Evolutionary conservation across 805 yeast genomes (phyloP), one percentile per base, ranked within the genome.

Genomic region (Starmera pachycereana): DNA sequence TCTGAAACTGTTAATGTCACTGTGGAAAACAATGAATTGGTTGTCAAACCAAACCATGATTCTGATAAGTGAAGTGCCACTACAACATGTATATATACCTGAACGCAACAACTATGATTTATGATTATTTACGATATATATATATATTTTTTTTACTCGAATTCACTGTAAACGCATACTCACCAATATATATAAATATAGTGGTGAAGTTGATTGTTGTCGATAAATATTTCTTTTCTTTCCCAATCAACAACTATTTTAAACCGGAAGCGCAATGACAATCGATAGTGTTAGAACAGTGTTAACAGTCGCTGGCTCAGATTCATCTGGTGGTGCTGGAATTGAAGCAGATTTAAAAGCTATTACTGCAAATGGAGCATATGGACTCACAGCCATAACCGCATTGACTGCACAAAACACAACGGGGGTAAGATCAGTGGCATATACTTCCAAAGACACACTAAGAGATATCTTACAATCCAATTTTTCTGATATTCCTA

Each of bases 291-390:
- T 22, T 22, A 22, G 5, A 8, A 61, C 63, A 1, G 73, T 72
- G 1, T 48, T 72, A 40, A 66, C 72, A 1, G 60, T 71, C 35
- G 87, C 87, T 2, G 95, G 95, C 0, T 80, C 90, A 0, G 96
- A 86, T 55, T 73, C 79, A 35, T 80, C 90, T 10, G 96, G 95
- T 3, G 95, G 95, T 4, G 95, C 96, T 3, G 96, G 96, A 3
- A 78, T 86, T 37, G 95, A 86, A 57, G 95, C 95, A 1, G 96
- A 86, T 55, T 55, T 86, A 32, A 87, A 87, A 60, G 78, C 95
- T 0, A 72, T 86, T 40, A 68, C 82, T 4, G 82, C 83, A 2
- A 84, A 81, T 50, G 74, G 75, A 12, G 86, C 86, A 38, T 83
- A 78, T 52, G 95, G 84, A 0, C 60, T 80, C 57, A 81, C 89